A percentile compares a stretch with the other conserved stretches of the same genome.
Evolutionary conservation across 2,329 filamentous ascomycete genomes (phyloP).

Genomic region (Xylariaceae sp.): DNA sequence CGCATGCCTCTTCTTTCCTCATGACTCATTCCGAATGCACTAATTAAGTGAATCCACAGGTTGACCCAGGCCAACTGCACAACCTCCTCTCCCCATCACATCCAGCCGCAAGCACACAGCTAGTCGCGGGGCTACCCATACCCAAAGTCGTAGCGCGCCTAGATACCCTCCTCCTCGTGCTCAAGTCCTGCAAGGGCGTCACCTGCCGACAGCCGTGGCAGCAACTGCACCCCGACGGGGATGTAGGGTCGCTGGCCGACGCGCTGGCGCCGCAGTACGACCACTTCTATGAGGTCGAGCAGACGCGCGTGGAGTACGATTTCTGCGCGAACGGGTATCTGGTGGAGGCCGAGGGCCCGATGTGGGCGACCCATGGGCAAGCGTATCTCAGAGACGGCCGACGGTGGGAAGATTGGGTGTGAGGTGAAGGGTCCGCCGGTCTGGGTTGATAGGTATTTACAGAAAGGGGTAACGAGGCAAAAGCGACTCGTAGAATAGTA

Average conservation of each 20-base stretch:
- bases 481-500: too few species aligned
- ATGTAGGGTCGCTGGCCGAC: conserved; percentile 46
- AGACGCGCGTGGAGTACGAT: conserved; percentile 45
- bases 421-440: too few species aligned
- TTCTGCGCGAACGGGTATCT: conserved; percentile 43
- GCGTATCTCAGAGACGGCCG: too few species aligned
- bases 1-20: too few species aligned
- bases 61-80: conserved; percentile 32
- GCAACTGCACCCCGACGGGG: conserved; percentile 48
- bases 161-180: conserved; percentile 52
- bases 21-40: conserved; percentile 27
- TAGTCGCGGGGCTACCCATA: conserved; percentile 21
- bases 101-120: conserved; percentile 25
- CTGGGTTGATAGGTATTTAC: too few species aligned
- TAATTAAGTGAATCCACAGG: conserved; percentile 14
- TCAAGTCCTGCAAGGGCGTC: conserved; percentile 51
- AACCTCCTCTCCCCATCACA: conserved; percentile 47
- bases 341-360: conserved; percentile 29
- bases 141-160: conserved; percentile 44
- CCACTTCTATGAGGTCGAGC: conserved; percentile 44
- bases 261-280: conserved; percentile 47
- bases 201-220: conserved; percentile 51
- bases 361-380: too few species aligned
- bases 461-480: too few species aligned
- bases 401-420: too few species aligned